Conservation (phyloP, 192 early-diverging fungal genomes). For the Backusella australiensis region DNA sequence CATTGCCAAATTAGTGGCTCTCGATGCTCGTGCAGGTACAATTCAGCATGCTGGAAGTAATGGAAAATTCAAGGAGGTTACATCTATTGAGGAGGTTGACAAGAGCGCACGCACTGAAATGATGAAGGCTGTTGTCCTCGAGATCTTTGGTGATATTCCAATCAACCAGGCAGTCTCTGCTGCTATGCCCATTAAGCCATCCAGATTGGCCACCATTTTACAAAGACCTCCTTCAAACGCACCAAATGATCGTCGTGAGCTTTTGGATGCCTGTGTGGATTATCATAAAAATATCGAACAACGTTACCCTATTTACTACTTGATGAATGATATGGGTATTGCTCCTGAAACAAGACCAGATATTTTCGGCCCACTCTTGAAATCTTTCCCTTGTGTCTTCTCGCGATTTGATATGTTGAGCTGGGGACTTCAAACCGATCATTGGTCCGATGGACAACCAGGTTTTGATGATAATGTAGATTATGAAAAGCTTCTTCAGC, state of each 20-base stretch:
- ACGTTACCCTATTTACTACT: conserved; percentile 17
- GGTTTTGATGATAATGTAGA: conserved; percentile 2
- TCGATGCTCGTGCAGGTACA: conserved; percentile 6
- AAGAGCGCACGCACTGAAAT: neutral
- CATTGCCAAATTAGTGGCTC: neutral
- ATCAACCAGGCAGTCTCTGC: conserved; percentile 23
- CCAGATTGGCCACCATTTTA: conserved; percentile 7
- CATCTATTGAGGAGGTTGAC: neutral
- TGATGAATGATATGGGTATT: conserved; percentile 12
- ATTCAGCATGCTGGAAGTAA: neutral
- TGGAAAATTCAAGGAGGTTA: neutral
- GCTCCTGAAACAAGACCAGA: conserved; percentile 9
- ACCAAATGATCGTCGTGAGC: neutral
- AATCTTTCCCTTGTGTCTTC: conserved; percentile 24
- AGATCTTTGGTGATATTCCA: conserved; percentile 22
- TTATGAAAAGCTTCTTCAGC: conserved; percentile 21
- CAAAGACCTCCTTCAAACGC: neutral
- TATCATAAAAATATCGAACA: conserved; percentile 15
- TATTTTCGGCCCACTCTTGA: conserved; percentile 6
- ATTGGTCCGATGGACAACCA: conserved; percentile 1
- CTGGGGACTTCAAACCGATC: neutral
- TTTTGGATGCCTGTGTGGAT: conserved; percentile 26
- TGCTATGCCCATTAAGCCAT: conserved; percentile 23
- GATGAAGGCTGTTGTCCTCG: conserved; percentile 17
- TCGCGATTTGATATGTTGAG: conserved; percentile 14